A percentile compares a stretch with the other conserved stretches of the same genome.
These are phyloP conservation scores for Diversispora eburnea DNA, from an alignment of 192 early-diverging fungal species.

Conservation along the genomic window DNA sequence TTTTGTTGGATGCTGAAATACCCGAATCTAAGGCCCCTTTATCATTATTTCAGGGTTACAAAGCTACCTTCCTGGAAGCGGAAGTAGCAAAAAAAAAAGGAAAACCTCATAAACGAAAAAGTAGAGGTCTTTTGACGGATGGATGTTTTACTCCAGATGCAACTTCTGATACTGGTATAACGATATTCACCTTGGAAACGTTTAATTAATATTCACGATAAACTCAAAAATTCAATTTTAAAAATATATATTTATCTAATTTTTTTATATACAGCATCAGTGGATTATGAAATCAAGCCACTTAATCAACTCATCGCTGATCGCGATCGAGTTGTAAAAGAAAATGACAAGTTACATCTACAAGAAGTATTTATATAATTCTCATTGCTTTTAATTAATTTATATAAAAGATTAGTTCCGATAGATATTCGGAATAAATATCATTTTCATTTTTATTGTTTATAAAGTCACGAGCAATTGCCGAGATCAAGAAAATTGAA, in stretches of 20 bases:
- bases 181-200: background rate
- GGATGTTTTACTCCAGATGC: conserved; percentile 4
- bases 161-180: conserved; percentile 17
- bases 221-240: background rate
- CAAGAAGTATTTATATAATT: conserved; percentile 42
- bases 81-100: conserved; percentile 31
- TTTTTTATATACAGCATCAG: conserved; percentile 21
- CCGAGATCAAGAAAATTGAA: conserved; percentile 48
- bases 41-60: conserved; percentile 56
- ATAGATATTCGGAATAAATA: background rate
- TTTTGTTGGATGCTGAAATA: conserved; percentile 45
- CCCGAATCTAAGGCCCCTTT: conserved; percentile 50
- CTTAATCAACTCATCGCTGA: conserved; percentile 47
- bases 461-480: conserved; percentile 38
- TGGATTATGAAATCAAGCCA: conserved; percentile 36
- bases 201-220: background rate
- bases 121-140: conserved; percentile 5
- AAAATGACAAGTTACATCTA: conserved; percentile 47
- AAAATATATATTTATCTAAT: background rate
- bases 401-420: background rate
- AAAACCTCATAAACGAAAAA: conserved; percentile 29
- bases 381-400: background rate
- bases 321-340: conserved; percentile 47
- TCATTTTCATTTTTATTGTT: background rate
- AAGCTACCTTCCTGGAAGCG: conserved; percentile 46